phyloP scores from a whole-genome alignment of 108 stramenopile species.

The Cyclotella sp. region DNA sequence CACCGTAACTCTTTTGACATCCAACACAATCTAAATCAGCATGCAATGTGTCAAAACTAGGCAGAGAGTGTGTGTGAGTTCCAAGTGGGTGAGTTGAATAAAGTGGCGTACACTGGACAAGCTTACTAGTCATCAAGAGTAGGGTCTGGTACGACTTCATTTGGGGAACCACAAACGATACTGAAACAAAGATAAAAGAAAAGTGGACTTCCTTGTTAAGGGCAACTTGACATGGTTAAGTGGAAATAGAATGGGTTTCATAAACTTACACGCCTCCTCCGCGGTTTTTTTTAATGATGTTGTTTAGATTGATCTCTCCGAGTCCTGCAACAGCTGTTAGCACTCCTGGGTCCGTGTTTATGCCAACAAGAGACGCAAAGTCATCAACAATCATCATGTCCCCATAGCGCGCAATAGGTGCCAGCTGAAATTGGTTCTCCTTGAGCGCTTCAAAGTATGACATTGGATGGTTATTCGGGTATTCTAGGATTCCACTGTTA shows the following conservation, averaged over 20 bases:
- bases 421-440: not conserved
- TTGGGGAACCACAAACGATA: conserved; percentile 61
- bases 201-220: not conserved
- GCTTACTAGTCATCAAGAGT: conserved; percentile 40
- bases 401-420: conserved; percentile 38
- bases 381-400: conserved; percentile 50
- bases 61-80: too few species aligned
- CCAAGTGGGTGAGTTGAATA: too few species aligned
- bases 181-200: not conserved
- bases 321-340: conserved; percentile 31
- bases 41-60: conserved; percentile 37
- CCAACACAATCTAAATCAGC: conserved; percentile 46
- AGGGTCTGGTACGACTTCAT: conserved; percentile 58
- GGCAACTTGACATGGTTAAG: not conserved
- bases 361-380: conserved; percentile 17
- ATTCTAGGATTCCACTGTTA: conserved; percentile 30
- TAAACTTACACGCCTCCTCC: conserved; percentile 18
- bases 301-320: conserved; percentile 26
- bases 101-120: not conserved
- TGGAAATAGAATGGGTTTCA: not conserved
- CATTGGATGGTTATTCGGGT: conserved; percentile 41
- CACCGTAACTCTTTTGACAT: conserved; percentile 34
- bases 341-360: conserved; percentile 18
- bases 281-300: conserved; percentile 28
- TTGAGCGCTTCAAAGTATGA: conserved; percentile 46